Base-by-base conservation (phyloP, 257 asterid species). In the Penstemon barbatus region DNA sequence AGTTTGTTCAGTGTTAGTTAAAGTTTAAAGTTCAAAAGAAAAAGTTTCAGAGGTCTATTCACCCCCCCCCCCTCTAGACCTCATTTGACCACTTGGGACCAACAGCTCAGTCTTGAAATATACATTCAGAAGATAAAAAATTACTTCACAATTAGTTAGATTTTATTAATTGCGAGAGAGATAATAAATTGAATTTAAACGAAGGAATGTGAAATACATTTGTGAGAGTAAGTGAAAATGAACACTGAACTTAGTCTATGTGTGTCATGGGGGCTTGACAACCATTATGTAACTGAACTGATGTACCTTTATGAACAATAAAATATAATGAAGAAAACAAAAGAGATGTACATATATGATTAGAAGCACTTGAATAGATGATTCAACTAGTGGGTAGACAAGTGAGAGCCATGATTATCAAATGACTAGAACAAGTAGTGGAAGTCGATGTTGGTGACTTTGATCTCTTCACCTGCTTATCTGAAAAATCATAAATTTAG, bases 221-320 rank as follows among this genome's bases (percentile, higher is more conserved):
- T 3, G 5, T 48, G 41, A 45, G 43, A 2, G 45, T 57, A 3
- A 57, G 45, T 18, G 45, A 18, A 8, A 6, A 8, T 57, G 46
- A 57, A 33, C 18, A 33, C 8, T 37, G 11, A 36, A 55, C 13
- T 3, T 4, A 10, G n/a, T 9, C 59, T 57, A 38, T 19, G 11
- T 57, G 74, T 10, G 58, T 33, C 50, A 57, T 11, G 13, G 18
- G 59, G 45, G 33, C 58, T n/a, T 57, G 57, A 46, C 50, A 69
- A 6, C 66, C 67, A 57, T 69, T 7, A 8, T 46, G 45, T 39
- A 69, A 57, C 45, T 42, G 53, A 57, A 55, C 44, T 1, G 46
- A 68, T 10, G 8, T 5, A 15, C 10, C 8, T 7, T 40, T 42
- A 7, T 42, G 12, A 5, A 66, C 49, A 3, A 3, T 38, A 6